Conservation (phyloP, 306 rosid species). For the Inga oerstediana region DNA sequence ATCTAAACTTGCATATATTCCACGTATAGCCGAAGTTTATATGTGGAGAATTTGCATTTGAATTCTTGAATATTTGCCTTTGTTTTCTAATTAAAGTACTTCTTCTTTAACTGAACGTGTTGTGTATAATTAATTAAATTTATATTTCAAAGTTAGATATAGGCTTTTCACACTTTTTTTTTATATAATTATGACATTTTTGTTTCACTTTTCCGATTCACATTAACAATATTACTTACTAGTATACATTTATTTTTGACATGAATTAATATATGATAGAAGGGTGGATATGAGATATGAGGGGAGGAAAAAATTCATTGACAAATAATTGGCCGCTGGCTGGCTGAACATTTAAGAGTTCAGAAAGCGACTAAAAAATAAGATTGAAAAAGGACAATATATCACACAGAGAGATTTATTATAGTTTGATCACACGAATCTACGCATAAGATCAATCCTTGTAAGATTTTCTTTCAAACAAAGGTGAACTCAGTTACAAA, state of each 20-base stretch:
- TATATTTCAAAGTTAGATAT: background rate
- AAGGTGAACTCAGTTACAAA: background rate
- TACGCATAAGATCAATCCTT: background rate
- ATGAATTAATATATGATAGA: background rate
- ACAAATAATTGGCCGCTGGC: background rate
- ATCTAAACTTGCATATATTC: background rate
- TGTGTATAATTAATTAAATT: no score
- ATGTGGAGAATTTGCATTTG: background rate
- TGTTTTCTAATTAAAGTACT: background rate
- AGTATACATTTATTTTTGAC: background rate
- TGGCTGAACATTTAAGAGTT: background rate
- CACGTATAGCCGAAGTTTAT: background rate
- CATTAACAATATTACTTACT: background rate
- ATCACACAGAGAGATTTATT: no score
- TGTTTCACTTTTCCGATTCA: background rate
- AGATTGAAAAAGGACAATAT: background rate
- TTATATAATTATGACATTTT: background rate
- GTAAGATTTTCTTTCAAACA: no score
- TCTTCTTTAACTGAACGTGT: no score
- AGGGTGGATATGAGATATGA: background rate
- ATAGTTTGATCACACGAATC: background rate
- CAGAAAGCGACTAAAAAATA: background rate
- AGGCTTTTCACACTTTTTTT: background rate
- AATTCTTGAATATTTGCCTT: background rate
- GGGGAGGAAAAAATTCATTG: background rate